phyloP scores from a whole-genome alignment of 2,329 filamentous ascomycete genomes.

The Zarea fungicola region DNA sequence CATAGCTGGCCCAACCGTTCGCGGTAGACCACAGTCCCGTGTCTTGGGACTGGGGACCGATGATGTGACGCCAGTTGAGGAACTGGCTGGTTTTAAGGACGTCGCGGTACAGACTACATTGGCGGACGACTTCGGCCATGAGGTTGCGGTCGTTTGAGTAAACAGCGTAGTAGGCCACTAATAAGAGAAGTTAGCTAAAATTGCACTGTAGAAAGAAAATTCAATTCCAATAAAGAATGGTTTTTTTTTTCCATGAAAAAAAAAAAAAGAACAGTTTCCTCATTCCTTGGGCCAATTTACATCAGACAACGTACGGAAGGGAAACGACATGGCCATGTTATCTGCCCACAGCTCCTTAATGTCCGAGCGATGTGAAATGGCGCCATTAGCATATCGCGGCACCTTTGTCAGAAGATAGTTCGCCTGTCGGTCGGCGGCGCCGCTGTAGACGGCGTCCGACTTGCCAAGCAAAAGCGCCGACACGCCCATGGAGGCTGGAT shows the following conservation, averaged over 20 bases:
- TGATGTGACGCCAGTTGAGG: constrained; percentile 17
- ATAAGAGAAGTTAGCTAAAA: background rate
- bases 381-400: constrained; percentile 12
- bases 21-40: constrained; percentile 16
- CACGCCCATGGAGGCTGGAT: constrained; percentile 16
- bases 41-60: constrained; percentile 16
- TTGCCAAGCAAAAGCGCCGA: constrained; percentile 15
- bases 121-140: constrained; percentile 11
- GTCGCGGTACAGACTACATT: constrained; percentile 14
- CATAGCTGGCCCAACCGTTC: constrained; percentile 15
- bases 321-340: constrained; percentile 17
- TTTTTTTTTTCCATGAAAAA: no score
- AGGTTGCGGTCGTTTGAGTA: constrained; percentile 10
- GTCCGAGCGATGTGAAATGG: constrained; percentile 14
- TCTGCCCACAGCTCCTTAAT: constrained; percentile 16
- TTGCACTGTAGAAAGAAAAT: no score
- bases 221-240: no score
- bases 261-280: no score
- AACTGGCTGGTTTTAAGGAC: constrained; percentile 10
- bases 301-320: constrained; percentile 10
- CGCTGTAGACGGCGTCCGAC: constrained; percentile 13
- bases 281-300: no score
- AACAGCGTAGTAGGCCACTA: constrained; percentile 7
- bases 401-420: constrained; percentile 11
- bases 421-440: constrained; percentile 12